phyloP scores from a whole-genome alignment of 495 filamentous ascomycete genomes.

The Mytilinidion resinicola region DNA sequence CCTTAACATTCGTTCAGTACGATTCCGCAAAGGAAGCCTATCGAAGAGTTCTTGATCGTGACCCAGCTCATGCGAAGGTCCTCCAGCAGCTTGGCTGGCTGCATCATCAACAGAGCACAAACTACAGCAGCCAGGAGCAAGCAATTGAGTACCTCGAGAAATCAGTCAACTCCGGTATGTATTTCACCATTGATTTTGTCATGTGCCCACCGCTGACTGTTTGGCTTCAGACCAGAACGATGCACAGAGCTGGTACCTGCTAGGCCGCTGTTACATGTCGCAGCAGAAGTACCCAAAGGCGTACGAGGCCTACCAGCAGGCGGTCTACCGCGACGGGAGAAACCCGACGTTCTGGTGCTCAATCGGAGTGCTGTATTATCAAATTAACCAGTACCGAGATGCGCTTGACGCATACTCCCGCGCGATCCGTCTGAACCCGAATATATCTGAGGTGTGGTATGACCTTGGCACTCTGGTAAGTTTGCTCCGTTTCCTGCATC shows the following conservation, averaged over 20 bases:
- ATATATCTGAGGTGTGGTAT: slow-evolving; percentile 99
- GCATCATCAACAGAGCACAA: slow-evolving; percentile 88
- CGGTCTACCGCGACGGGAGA: slow-evolving; percentile 94
- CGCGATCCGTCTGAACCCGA: slow-evolving; percentile 94
- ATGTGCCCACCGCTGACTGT: slow-evolving; percentile 25
- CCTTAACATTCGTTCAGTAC: slow-evolving; percentile 54
- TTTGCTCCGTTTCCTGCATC: slow-evolving; percentile 26
- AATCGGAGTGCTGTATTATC: slow-evolving; percentile 98
- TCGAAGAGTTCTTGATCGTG: slow-evolving; percentile 83
- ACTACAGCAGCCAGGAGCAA: slow-evolving; percentile 83
- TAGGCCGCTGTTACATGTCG: slow-evolving; percentile 98
- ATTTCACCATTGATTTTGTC: slow-evolving; percentile 2
- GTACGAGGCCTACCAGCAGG: slow-evolving; percentile 98
- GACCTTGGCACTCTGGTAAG: slow-evolving; percentile 92
- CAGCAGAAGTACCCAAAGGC: slow-evolving; percentile 98
- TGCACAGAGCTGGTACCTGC: slow-evolving; percentile 97
- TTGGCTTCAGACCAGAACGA: slow-evolving; percentile 70
- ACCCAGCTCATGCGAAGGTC: slow-evolving; percentile 96
- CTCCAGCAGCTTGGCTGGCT: slow-evolving; percentile 97
- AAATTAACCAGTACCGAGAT: slow-evolving; percentile 99
- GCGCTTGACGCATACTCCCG: slow-evolving; percentile 97
- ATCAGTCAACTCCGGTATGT: slow-evolving; percentile 86
- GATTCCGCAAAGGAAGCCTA: slow-evolving; percentile 89
- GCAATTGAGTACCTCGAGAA: slow-evolving; percentile 97
- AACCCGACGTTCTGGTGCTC: slow-evolving; percentile 99